These are phyloP conservation scores for Puccinia polysora DNA, from an alignment of 1,284 basidiomycete species.

Conservation along the genomic window DNA sequence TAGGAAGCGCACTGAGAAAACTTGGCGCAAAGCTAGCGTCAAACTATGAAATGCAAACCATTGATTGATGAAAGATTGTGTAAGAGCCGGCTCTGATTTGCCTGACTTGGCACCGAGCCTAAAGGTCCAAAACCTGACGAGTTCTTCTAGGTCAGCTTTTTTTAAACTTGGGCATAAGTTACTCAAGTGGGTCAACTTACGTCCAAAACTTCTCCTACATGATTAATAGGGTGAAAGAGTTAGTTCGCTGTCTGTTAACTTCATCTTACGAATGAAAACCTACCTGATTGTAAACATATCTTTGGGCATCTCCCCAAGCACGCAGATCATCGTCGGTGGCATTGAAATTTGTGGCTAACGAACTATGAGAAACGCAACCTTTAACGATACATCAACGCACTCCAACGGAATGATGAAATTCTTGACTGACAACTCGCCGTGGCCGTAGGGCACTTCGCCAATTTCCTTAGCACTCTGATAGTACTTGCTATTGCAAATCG, in stretches of 20 bases:
- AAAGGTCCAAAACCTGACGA: slow-evolving; percentile 65
- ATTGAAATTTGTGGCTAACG: slow-evolving; percentile 64
- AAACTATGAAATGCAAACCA: slow-evolving; percentile 19
- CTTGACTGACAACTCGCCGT: slow-evolving; percentile 29
- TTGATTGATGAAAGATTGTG: not conserved
- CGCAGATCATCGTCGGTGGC: slow-evolving; percentile 57
- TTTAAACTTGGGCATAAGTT: not conserved
- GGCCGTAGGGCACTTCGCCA: slow-evolving; percentile 27
- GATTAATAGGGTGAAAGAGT: not conserved
- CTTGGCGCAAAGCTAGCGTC: not conserved
- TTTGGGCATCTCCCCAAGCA: slow-evolving; percentile 69
- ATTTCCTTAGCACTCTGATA: not conserved
- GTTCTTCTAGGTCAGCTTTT: not conserved
- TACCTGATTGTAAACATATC: slow-evolving; percentile 62
- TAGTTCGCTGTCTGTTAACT: not conserved
- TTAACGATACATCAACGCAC: too few species aligned
- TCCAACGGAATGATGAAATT: too few species aligned
- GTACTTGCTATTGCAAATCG: slow-evolving; percentile 60
- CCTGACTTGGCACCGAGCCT: slow-evolving; percentile 58
- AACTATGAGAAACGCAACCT: slow-evolving; percentile 65
- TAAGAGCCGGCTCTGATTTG: not conserved
- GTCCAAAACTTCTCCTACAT: slow-evolving; percentile 24
- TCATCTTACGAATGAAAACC: slow-evolving; percentile 52
- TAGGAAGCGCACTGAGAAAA: not conserved
- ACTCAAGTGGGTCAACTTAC: slow-evolving; percentile 12